Evolutionary conservation across 768 basidiomycete species (phyloP).

Genomic region (Suillus weaverae): DNA sequence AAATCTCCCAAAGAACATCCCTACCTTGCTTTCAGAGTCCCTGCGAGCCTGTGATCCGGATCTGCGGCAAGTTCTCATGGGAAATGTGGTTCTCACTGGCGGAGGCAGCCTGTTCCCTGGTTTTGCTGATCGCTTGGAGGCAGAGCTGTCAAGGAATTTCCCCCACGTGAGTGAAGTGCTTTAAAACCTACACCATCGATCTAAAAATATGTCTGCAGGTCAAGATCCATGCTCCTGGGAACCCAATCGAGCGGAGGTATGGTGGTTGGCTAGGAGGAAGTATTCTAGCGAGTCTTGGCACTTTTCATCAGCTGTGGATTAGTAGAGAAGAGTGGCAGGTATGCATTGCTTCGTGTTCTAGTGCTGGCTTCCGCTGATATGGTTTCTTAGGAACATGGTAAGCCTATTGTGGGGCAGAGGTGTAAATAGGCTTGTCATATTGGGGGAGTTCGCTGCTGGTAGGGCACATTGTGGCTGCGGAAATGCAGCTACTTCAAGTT

Average conservation of each 20-base stretch:
- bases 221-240: conserved; percentile 91
- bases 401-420: conserved; percentile 77
- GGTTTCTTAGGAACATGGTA: conserved; percentile 69
- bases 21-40: conserved; percentile 72
- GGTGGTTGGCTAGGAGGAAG: conserved; percentile 96
- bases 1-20: conserved; percentile 72
- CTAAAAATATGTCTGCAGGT: conserved; percentile 47
- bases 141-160: conserved; percentile 73
- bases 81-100: conserved; percentile 95
- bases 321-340: conserved; percentile 93
- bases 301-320: conserved; percentile 98
- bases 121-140: conserved; percentile 77
- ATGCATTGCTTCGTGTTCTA: conserved; percentile 20
- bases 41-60: conserved; percentile 89
- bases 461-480: not conserved
- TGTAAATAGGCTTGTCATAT: conserved; percentile 61
- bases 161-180: conserved; percentile 61
- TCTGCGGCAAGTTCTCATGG: conserved; percentile 83
- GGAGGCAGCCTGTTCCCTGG: conserved; percentile 88
- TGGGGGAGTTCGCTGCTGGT: not conserved
- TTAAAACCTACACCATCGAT: not conserved
- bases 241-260: conserved; percentile 85
- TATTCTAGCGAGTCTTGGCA: conserved; percentile 91
- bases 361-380: conserved; percentile 5
- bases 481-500: not conserved